Evolutionary conservation across 345 rosid species (phyloP), one percentile per base, ranked within the genome.

Genomic region (Psidium guajava): DNA sequence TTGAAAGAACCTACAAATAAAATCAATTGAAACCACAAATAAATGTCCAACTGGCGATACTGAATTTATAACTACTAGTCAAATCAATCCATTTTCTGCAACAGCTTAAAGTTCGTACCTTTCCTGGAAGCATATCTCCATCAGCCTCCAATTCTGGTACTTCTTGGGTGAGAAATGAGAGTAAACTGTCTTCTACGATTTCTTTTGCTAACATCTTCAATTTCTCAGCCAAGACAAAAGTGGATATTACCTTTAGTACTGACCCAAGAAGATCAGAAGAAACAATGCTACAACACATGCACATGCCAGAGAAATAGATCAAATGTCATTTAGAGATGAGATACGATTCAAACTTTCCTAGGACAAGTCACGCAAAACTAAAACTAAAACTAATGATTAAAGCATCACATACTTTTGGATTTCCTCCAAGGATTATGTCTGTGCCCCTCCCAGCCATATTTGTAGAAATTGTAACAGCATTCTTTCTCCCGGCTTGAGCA

Each of bases 381-480:
- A 64, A 83, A 85, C 59, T 53, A 87, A 69, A 32, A 32, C 24
- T 69, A 69, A 54, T n/a, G 85, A 82, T 57, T 85, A 24, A 32
- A 32, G 44, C 84, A 10, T 50, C 11, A 85, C 91, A 77, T 92
- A 96, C 99, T 89, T 94, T 95, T 58, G 99, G 96, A 88, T 95
- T 96, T 92, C 99, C 99, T 84, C 99, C 99, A 75, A 96, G 91
- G 88, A 96, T 96, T 87, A 96, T 95, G 86, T 96, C 98, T 49
- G 99, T 96, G 84, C 99, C 99, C 88, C 99, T 94, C 85, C 99
- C 99, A 88, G 99, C 98, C 99, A 96, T 95, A 90, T 96, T 96
- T 86, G 99, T 96, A 84, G 99, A 95, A 86, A 96, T 93, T 83
- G 99, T 96, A 88, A 96, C 94, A 88, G 99, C 98, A 91, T 92